A percentile compares a stretch with the other conserved stretches of the same genome.
Evolutionary conservation across 2,329 filamentous ascomycete genomes (phyloP).

Genomic region (Nemania abortiva): DNA sequence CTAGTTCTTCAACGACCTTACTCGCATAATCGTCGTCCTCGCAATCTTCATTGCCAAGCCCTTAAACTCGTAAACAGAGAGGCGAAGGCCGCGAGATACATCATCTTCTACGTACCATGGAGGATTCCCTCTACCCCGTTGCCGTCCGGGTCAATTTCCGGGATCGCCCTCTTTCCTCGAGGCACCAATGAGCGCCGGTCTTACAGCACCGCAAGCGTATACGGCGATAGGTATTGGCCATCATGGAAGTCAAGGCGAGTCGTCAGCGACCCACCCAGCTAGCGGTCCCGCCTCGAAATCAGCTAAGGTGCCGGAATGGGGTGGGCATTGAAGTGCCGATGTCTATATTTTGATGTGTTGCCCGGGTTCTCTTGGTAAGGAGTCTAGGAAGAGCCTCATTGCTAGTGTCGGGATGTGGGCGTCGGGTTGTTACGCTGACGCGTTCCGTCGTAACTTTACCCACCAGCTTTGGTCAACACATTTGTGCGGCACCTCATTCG

Average conservation of each 20-base stretch:
- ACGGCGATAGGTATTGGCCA: neutral
- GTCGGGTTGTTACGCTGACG: slow-evolving; percentile 28
- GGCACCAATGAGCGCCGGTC: slow-evolving; percentile 13
- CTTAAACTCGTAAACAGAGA: neutral
- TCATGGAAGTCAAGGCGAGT: slow-evolving; percentile 14
- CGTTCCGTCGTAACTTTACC: slow-evolving; percentile 18
- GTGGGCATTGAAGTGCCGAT: slow-evolving; percentile 6
- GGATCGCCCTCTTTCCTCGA: neutral
- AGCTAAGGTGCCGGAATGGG: slow-evolving; percentile 1
- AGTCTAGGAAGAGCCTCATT: slow-evolving; percentile 19
- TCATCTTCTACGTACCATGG: slow-evolving; percentile 30
- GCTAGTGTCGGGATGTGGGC: slow-evolving; percentile 32
- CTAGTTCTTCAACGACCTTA: slow-evolving; percentile 4
- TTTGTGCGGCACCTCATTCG: slow-evolving; percentile 16
- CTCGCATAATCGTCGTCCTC: neutral
- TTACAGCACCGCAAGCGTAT: neutral
- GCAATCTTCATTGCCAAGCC: slow-evolving; percentile 4
- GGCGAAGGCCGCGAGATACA: slow-evolving; percentile 19
- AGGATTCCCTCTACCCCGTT: slow-evolving; percentile 5
- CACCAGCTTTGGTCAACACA: slow-evolving; percentile 7
- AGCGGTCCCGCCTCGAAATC: slow-evolving; percentile 12
- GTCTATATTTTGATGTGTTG: slow-evolving; percentile 1
- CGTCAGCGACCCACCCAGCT: slow-evolving; percentile 20
- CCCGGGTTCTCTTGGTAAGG: neutral
- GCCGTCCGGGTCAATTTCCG: neutral